Base-by-base conservation (phyloP, 2,329 filamentous ascomycete genomes). In the Aspergillus unguis region DNA sequence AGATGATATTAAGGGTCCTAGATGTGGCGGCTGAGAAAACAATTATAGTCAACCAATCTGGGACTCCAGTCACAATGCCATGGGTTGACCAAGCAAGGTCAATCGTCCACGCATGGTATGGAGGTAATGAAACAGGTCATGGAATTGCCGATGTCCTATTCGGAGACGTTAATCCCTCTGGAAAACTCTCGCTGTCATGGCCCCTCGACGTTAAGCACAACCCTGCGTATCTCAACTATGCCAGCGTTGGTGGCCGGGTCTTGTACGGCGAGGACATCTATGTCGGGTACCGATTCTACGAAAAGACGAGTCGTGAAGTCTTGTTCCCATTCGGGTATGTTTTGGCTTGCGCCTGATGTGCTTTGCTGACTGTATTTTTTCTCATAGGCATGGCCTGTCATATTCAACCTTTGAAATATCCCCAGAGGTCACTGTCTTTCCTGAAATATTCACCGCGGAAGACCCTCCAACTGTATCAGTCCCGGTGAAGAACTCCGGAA, bases 211-310 rank as follows among this genome's bases (percentile, higher is more conserved):
- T 85, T 1, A 79, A 84, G 62, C 84, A 90, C 62, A 89, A 86
- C 53, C 88, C 88, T 1, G 81, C 86, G 0, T 90, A 85, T 71
- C 77, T 90, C 62, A 91, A 89, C 72, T 91, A 83, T 64, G 72
- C 77, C 26, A 79, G 79, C n/a, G 87, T 92, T 63, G 82, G 84
- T 33, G 82, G 86, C 29, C 79, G 86, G 53, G 83, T 85, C 0
- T 72, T 89, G 1, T 92, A 92, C 62, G 86, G 86, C 35, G 88
- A 92, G 69, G 88, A 88, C 54, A 75, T 92, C 23, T 92, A 89
- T 68, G 77, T 91, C 33, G 88, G 88, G 3, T 92, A 92, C 71
- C 79, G 88, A 26, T 90, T 85, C 73, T 92, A 90, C 67, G 88
- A 92, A 65, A 84, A 81, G 60, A 78, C 80, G 6, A 77, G 83